Evolutionary conservation across 257 asterid species (phyloP).

Genomic region (Eucommia ulmoides): DNA sequence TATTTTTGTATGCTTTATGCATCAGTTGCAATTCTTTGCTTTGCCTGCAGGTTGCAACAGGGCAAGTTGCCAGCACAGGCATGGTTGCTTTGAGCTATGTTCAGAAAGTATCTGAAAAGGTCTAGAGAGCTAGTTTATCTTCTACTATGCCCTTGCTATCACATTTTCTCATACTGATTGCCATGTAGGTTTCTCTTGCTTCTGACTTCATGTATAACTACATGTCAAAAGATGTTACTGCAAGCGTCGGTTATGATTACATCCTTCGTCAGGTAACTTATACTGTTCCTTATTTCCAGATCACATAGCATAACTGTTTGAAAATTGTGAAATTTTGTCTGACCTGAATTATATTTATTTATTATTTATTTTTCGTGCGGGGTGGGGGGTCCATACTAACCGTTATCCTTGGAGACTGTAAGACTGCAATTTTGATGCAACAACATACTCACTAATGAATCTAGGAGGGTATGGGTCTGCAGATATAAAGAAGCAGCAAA

Average conservation of each 20-base stretch:
- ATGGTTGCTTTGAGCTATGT: constrained; percentile 82
- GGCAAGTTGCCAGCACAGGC: constrained; percentile 93
- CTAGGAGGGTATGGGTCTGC: no score
- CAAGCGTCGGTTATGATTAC: constrained; percentile 89
- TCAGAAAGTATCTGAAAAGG: constrained; percentile 87
- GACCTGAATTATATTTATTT: no score
- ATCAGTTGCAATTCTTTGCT: background rate
- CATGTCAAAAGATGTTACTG: constrained; percentile 78
- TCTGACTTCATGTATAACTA: constrained; percentile 84
- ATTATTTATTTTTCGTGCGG: no score
- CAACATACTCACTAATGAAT: no score
- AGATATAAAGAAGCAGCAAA: no score
- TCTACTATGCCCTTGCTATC: background rate
- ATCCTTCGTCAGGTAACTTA: constrained; percentile 74
- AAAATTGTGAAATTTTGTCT: no score
- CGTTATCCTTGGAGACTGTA: no score
- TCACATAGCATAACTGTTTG: no score
- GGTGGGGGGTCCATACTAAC: no score
- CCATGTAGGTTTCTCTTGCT: constrained; percentile 75
- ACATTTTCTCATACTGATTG: constrained; percentile 5
- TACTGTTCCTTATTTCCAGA: background rate
- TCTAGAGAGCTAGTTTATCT: constrained; percentile 7
- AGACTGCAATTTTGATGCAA: no score
- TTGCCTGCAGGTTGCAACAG: constrained; percentile 67
- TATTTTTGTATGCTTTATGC: background rate